A percentile compares a stretch with the other conserved stretches of the same genome.
Conservation (phyloP, 2,329 filamentous ascomycete species). For the Neonectria hederae region DNA sequence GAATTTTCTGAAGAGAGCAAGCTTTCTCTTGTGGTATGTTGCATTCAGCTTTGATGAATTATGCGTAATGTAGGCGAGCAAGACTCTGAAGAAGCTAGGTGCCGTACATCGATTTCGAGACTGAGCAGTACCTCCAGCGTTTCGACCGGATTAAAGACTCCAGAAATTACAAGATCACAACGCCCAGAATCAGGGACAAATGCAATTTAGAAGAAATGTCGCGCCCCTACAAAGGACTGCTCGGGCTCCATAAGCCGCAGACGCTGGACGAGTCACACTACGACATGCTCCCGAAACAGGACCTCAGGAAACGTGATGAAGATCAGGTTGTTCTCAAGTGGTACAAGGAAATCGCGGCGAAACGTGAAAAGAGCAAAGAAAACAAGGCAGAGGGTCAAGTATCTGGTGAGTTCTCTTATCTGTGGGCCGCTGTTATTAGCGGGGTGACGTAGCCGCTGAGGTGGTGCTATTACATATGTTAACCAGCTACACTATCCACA, state of each 20-base stretch:
- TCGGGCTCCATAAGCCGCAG: constrained; percentile 18
- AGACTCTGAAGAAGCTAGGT: not conserved
- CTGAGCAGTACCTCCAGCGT: constrained; percentile 6
- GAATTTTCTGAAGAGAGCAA: too few species aligned
- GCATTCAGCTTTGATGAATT: not conserved
- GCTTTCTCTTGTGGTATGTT: constrained; percentile 7
- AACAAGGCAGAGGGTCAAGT: too few species aligned
- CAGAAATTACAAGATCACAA: not conserved
- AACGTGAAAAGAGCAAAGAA: too few species aligned
- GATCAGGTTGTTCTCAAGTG: constrained; percentile 24
- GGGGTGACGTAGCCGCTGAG: too few species aligned
- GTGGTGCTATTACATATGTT: too few species aligned
- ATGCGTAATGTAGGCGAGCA: too few species aligned
- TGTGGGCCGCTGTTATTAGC: too few species aligned
- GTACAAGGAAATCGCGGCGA: not conserved
- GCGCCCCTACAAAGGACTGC: not conserved
- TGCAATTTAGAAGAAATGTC: constrained; percentile 8
- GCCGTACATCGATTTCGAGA: constrained; percentile 16
- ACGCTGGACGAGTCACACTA: constrained; percentile 23
- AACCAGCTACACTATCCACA: too few species aligned
- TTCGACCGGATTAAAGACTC: not conserved
- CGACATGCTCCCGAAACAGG: not conserved
- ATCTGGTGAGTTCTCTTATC: too few species aligned
- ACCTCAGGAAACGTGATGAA: not conserved
- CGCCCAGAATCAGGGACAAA: not conserved